phyloP scores from a whole-genome alignment of 331 rosid species.

The Spiraea crenata region DNA sequence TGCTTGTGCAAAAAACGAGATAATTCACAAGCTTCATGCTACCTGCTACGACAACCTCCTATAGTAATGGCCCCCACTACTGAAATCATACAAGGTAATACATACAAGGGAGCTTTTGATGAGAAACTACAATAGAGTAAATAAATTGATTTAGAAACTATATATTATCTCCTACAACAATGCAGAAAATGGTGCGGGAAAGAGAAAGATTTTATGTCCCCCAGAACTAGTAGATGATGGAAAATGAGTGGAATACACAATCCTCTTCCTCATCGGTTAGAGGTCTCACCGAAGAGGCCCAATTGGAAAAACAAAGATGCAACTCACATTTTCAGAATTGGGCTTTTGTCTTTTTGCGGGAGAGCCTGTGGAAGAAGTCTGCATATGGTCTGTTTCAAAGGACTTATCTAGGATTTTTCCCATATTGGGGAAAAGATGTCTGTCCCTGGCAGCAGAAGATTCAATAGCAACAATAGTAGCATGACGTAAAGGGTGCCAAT shows the following conservation, averaged over 20 bases:
- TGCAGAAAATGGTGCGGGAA: too few species aligned
- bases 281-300: slow-evolving; percentile 16
- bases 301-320: slow-evolving; percentile 11
- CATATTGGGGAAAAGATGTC: slow-evolving; percentile 46
- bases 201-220: too few species aligned
- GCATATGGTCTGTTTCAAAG: slow-evolving; percentile 32
- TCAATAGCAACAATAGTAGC: slow-evolving; percentile 84
- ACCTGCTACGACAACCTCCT: too few species aligned
- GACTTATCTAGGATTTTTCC: slow-evolving; percentile 32
- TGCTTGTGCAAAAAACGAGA: background rate
- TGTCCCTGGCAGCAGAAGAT: slow-evolving; percentile 84
- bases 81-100: too few species aligned
- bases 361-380: slow-evolving; percentile 36
- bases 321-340: slow-evolving; percentile 44
- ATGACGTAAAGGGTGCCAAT: slow-evolving; percentile 76
- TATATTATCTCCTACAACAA: too few species aligned
- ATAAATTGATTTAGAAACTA: too few species aligned
- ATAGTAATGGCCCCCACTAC: too few species aligned
- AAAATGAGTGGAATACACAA: background rate
- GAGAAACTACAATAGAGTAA: too few species aligned
- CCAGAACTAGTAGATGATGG: background rate
- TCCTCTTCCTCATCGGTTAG: background rate
- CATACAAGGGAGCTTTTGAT: too few species aligned
- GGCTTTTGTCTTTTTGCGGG: slow-evolving; percentile 67
- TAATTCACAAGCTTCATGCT: background rate